Conservation (phyloP, 192 early-diverging fungal species). For the Umbelopsis vinacea region DNA sequence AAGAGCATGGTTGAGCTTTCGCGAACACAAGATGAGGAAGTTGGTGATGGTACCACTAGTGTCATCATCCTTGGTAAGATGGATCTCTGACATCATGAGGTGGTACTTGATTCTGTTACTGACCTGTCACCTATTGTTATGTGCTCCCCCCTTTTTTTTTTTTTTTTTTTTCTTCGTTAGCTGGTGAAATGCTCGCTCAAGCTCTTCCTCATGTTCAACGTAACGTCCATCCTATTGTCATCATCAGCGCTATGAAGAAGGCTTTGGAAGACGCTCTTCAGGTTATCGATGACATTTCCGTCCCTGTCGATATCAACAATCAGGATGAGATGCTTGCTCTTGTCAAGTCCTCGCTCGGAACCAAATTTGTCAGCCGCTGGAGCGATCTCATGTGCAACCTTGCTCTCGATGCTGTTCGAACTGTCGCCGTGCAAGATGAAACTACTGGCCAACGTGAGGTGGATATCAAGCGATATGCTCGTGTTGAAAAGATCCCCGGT, state of each 20-base stretch:
- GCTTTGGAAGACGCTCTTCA: conserved; percentile 92
- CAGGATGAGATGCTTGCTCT: conserved; percentile 88
- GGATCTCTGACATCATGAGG: not conserved
- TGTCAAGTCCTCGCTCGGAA: conserved; percentile 93
- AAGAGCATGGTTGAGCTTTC: conserved; percentile 99
- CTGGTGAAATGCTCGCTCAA: conserved; percentile 94
- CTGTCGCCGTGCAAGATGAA: conserved; percentile 71
- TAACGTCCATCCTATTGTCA: conserved; percentile 97
- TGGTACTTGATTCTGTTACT: not conserved
- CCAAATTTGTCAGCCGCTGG: conserved; percentile 97
- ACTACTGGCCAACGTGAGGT: conserved; percentile 80
- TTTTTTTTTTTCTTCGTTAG: conserved; percentile 44
- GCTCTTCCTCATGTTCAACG: conserved; percentile 94
- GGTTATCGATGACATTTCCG: conserved; percentile 84
- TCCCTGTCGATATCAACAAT: conserved; percentile 83
- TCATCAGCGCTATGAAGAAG: conserved; percentile 91
- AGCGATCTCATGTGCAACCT: conserved; percentile 97
- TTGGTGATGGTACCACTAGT: conserved; percentile 98
- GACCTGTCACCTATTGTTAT: not conserved
- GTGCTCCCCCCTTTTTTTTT: not conserved
- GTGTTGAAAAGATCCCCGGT: conserved; percentile 98
- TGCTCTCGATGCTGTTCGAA: conserved; percentile 95
- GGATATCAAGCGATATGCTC: conserved; percentile 97
- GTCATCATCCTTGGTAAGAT: conserved; percentile 94
- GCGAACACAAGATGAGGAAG: conserved; percentile 99